A percentile compares a stretch with the other conserved stretches of the same genome.
These are phyloP conservation scores for Mortierella sp. DNA, from an alignment of 371 early-diverging fungal species.

Conservation along the genomic window DNA sequence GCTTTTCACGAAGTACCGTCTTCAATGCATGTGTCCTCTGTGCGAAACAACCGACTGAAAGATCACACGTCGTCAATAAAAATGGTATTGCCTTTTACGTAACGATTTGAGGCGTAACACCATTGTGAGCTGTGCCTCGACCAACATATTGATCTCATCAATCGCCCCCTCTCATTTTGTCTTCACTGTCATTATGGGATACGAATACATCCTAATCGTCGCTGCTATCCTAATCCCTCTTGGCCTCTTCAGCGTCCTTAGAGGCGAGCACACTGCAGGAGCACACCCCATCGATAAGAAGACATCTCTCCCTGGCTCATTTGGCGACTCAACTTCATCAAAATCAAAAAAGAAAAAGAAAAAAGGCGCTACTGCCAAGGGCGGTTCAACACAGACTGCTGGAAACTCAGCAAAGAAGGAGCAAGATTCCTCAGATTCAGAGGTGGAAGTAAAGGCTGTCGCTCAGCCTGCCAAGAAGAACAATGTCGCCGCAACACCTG, in stretches of 20 bases:
- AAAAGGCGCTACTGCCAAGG: constrained; percentile 19
- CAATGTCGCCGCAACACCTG: background rate
- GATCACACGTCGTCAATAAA: background rate
- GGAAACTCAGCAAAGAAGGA: constrained; percentile 9
- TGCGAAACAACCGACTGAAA: constrained; percentile 44
- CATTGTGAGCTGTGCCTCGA: background rate
- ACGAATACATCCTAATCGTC: constrained; percentile 43
- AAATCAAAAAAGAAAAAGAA: constrained; percentile 56
- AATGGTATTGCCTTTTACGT: background rate
- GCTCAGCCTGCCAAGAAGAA: constrained; percentile 11
- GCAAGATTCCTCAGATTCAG: constrained; percentile 35
- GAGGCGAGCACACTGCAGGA: constrained; percentile 13
- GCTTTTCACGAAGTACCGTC: constrained; percentile 38
- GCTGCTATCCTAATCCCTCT: constrained; percentile 44
- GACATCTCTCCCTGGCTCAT: constrained; percentile 42
- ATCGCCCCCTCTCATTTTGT: background rate
- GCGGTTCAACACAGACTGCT: background rate
- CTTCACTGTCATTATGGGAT: constrained; percentile 28
- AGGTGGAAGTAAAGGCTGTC: constrained; percentile 12
- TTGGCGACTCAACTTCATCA: constrained; percentile 13
- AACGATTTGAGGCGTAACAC: background rate
- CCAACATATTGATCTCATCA: background rate
- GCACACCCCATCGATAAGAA: constrained; percentile 1
- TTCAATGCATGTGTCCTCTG: constrained; percentile 42
- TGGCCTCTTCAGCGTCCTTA: constrained; percentile 36